Base-by-base conservation (phyloP, 257 asterid species). In the Ehretia macrophylla region DNA sequence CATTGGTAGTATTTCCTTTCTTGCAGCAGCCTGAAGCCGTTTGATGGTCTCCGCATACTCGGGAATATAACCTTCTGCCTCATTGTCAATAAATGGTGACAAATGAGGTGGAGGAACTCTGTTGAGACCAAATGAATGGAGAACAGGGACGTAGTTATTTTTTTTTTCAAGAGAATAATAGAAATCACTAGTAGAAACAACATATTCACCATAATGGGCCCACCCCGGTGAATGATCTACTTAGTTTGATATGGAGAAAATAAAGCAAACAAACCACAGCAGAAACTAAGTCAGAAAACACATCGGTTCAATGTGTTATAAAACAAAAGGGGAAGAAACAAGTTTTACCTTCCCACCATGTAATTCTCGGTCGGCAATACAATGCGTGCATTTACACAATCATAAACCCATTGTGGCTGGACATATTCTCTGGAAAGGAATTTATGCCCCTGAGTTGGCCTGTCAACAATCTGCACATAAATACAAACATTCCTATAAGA, bases 21-120 rank as follows among this genome's bases (percentile, higher is more conserved):
- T 83, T 69, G 77, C 90, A 66, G 97, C 97, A 76, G 95, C 95
- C 81, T 89, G 92, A 46, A 93, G 72, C 51, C 92, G 77, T 55
- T 78, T 79, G 66, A 93, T 89, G 66, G 94, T 90, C 75, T 89
- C 96, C 0, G 97, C 97, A 76, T 89, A 86, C 64, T 93, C 97
- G 10, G 99, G 99, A 61, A 93, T 74, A 72, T 93, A 91, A n/a
- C 95, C 97, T 81, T 86, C 99, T 32, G 81, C 94, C 68, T 89
- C 97, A 74, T 86, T 93, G 80, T 93, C 96, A 48, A 93, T 92
- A 74, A 93, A 93, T 3, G 99, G 99, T 70, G 97, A 93, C 76
- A 93, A 82, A 68, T 93, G 99, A 14, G 97, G 99, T 0, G 99
- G 99, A 62, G 97, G 94, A 60, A 89, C 77, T 81, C 99, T 93